These are phyloP conservation scores for Jaenimonas drosophilae DNA, from an alignment of 208 protist genomes.

Conservation along the genomic window DNA sequence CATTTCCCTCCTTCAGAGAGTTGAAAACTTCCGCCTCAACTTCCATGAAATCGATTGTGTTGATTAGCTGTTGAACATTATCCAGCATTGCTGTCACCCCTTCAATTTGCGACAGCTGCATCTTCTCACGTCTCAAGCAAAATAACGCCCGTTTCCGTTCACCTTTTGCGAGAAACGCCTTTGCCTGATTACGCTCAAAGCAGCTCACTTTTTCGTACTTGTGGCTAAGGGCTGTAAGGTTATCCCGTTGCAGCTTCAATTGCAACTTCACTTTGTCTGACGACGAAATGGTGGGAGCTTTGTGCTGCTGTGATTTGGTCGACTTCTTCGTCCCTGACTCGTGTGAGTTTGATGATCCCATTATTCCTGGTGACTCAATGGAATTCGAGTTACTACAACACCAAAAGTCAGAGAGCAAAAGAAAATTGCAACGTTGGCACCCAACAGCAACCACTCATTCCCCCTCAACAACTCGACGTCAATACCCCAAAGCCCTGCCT, in stretches of 20 bases:
- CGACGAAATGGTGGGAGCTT: no score
- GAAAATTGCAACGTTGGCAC: no score
- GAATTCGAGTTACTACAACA: no score
- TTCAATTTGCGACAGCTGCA: conserved; percentile 43
- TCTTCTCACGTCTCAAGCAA: conserved; percentile 64
- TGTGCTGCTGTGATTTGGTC: no score
- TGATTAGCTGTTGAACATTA: conserved; percentile 65
- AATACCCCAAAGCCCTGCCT: no score
- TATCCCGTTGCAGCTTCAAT: conserved; percentile 77
- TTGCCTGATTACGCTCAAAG: conserved; percentile 51
- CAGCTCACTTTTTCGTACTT: conserved; percentile 49
- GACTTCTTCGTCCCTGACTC: no score
- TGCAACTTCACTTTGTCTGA: conserved; percentile 67
- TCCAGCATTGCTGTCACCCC: conserved; percentile 59
- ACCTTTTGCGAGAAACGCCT: conserved; percentile 44
- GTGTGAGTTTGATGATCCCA: no score
- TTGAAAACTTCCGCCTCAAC: conserved; percentile 64
- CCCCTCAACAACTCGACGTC: no score
- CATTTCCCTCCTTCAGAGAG: conserved; percentile 59
- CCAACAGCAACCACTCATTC: no score
- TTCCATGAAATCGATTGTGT: conserved; percentile 68
- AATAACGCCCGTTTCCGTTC: conserved; percentile 71
- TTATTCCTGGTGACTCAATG: no score
- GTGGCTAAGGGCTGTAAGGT: conserved; percentile 42
- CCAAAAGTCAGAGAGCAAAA: no score